A percentile compares a stretch with the other conserved stretches of the same genome.
These are phyloP conservation scores for Dothideomycetidae sp. DNA, from an alignment of 2,329 filamentous ascomycete genomes.

Conservation along the genomic window DNA sequence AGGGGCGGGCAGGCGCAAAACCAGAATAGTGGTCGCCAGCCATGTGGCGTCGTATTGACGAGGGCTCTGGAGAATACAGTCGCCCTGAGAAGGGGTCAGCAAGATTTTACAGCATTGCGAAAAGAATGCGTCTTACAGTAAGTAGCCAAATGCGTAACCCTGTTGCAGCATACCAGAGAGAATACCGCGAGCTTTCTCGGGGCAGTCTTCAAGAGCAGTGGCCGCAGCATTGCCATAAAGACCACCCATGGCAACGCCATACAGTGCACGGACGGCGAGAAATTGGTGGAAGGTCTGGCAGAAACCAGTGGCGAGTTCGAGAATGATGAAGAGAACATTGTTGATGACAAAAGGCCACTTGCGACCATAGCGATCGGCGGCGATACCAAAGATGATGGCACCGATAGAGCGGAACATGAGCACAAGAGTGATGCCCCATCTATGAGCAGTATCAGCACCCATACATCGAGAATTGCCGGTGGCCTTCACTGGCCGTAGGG, in stretches of 20 bases:
- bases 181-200: constrained; percentile 42
- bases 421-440: constrained; percentile 40
- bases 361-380: constrained; percentile 21
- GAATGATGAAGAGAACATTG: constrained; percentile 45
- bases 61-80: constrained; percentile 37
- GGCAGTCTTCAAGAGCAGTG: constrained; percentile 49
- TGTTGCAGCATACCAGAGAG: constrained; percentile 49
- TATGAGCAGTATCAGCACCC: constrained; percentile 8
- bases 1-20: constrained; percentile 71
- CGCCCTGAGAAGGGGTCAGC: too few relatives aligned
- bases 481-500: too few relatives aligned
- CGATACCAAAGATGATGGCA: constrained; percentile 40
- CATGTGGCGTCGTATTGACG: constrained; percentile 61
- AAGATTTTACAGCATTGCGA: not conserved
- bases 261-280: constrained; percentile 44
- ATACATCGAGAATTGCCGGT: too few relatives aligned
- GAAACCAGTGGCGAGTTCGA: constrained; percentile 48
- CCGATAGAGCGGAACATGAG: constrained; percentile 49
- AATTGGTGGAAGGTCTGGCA: constrained; percentile 44
- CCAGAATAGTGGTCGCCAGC: constrained; percentile 80
- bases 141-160: constrained; percentile 50
- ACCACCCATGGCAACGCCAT: constrained; percentile 51
- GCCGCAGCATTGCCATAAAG: constrained; percentile 48
- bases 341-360: constrained; percentile 43
- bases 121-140: too few relatives aligned